Conservation (phyloP, 192 early-diverging fungal species). For the Backusella parvicylindrica region DNA sequence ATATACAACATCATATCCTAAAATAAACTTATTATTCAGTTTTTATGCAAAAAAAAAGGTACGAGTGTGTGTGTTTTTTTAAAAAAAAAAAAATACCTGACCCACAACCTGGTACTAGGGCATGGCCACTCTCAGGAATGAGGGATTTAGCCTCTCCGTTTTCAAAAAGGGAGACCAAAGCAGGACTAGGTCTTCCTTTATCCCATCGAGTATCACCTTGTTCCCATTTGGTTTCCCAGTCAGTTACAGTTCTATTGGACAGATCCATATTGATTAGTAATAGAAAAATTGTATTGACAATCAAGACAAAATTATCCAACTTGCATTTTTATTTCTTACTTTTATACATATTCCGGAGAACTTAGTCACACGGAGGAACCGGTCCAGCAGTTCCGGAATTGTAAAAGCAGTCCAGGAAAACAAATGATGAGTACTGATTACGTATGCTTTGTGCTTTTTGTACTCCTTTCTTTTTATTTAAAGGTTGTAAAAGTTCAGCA, state of each 20-base stretch:
- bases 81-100: slow-evolving; percentile 24
- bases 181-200: slow-evolving; percentile 40
- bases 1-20: slow-evolving; percentile 73
- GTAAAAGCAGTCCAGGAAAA: not conserved
- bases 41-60: not conserved
- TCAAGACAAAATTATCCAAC: not conserved
- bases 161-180: slow-evolving; percentile 45
- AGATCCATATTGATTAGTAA: not conserved
- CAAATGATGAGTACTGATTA: not conserved
- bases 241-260: not conserved
- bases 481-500: not conserved
- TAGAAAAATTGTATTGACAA: not conserved
- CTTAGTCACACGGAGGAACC: not conserved
- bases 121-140: slow-evolving; percentile 44
- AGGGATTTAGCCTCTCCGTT: slow-evolving; percentile 27
- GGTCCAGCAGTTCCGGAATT: not conserved
- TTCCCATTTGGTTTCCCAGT: slow-evolving; percentile 47
- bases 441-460: not conserved
- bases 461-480: not conserved
- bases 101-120: slow-evolving; percentile 63
- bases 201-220: slow-evolving; percentile 47
- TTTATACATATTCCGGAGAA: not conserved
- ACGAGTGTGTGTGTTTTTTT: not conserved
- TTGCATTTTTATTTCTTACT: not conserved
- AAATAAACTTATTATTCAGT: not conserved